Base-by-base conservation (phyloP, 2,329 filamentous ascomycete genomes). In the Microdochium bolleyi region DNA sequence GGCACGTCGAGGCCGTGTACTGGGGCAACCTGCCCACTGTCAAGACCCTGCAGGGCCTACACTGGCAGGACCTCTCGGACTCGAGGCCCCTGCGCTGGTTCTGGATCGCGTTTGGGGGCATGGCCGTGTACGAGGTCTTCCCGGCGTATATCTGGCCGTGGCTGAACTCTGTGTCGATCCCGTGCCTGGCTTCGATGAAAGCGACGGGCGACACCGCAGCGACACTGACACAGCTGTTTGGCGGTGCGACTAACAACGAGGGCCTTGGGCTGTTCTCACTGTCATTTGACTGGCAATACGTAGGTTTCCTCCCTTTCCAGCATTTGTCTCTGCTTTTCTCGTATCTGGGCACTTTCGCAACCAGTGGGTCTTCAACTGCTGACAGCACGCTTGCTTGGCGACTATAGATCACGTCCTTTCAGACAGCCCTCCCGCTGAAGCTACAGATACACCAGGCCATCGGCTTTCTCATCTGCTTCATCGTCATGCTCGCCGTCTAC, bases 1-100 rank as follows among this genome's bases (percentile, higher is more conserved):
- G 75, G 70, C 77, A 79, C 51, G 73, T 76, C 4, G 78, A 82
- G 14, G 72, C 76, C 2, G 78, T 82, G 2, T 82, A 79, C 63
- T 82, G 79, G 79, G 67, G 69, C 34, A 77, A 68, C 5, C 61
- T 81, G 3, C 78, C 78, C 0, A 75, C 72, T 0, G 76, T 80
- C 51, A 80, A 79, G 57, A 73, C 72, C 0, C 72, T 80, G 8
- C 78, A 81, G 55, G 75, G 75, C 0, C 67, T 82, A 3, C 78
- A 82, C 56, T 81, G 77, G 74, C 70, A 80, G 48, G 60, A 73
- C 0, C 19, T 78, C 27, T 76, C 75, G 60, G 66, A 71, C 56
- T 77, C 75, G 0, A 77, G 77, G 57, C 78, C 76, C 0, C 65
- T 81, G 0, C 66, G 75, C 5, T 72, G 67, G 51, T 81, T 82